phyloP scores from a whole-genome alignment of 352 stramenopile genomes.

The Stramenopiles sp. region DNA sequence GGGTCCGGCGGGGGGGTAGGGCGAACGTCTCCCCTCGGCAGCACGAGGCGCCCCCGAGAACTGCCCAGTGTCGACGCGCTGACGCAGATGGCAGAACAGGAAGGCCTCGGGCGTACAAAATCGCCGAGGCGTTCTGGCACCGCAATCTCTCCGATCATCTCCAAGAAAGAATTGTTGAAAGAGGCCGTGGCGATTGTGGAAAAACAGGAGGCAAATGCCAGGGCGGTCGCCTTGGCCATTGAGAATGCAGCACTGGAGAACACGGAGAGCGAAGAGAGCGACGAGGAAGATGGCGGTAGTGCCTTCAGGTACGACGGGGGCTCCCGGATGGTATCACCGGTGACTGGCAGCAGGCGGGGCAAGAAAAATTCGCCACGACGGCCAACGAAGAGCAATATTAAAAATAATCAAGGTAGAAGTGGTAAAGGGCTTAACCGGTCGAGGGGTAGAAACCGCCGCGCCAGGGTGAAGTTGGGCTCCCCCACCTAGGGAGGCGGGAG shows the following conservation, averaged over 20 bases:
- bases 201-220: background rate
- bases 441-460: no score
- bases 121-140: background rate
- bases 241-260: background rate
- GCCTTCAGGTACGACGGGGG: no score
- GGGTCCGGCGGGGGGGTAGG: background rate
- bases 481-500: no score
- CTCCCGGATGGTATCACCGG: no score
- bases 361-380: no score
- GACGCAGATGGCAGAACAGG: background rate
- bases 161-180: background rate
- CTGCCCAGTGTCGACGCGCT: background rate
- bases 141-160: background rate
- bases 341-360: no score
- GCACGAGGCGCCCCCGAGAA: background rate
- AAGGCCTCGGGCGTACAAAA: background rate
- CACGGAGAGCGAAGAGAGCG: no score
- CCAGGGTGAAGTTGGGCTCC: no score
- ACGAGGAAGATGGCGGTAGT: no score
- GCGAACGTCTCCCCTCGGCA: background rate
- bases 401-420: no score
- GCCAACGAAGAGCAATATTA: no score
- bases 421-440: no score
- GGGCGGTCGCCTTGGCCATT: background rate
- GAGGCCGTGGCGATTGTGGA: background rate